Base-by-base conservation (phyloP, 768 basidiomycete genomes). In the Thelephora ganbajun region DNA sequence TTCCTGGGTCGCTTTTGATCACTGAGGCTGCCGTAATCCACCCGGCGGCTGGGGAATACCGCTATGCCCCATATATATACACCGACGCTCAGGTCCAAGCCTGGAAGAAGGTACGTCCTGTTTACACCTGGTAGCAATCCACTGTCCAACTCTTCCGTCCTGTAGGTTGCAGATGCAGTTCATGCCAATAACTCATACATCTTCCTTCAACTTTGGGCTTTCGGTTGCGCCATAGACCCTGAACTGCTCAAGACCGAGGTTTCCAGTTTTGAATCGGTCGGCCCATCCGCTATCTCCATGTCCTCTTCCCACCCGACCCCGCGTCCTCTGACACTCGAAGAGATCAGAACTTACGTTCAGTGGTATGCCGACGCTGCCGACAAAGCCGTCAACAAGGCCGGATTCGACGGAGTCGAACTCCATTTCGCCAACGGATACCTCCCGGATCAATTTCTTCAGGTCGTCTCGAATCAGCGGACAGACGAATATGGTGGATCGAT, bases 11-110 rank as follows among this genome's bases (percentile, higher is more conserved):
- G 0, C 60, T 82, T 11, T 59, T 77, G 37, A 69, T 84, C 48
- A 60, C 75, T 1, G 79, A 83, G 59, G 79, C 67, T 0, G 76
- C 77, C 1, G 62, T 70, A 45, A 71, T 83, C 43, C 67, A 72
- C 0, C 57, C 60, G 1, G 54, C 68, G 11, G 76, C 77, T 0
- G 75, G 72, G 2, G 79, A 76, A 1, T 66, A 61, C 36, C 44
- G 48, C 1, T 60, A 75, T 47, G 69, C 72, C 0, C 83, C 83
- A 1, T 83, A 83, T 0, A 74, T 84, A 46, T 84, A 73, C 67
- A 75, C 58, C n/a, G 58, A 70, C 2, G 75, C 71, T 19, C 84
- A 89, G 52, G 69, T 70, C 26, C 50, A 56, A 7, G 68, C 54
- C 0, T 79, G 77, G 78, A 74, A 71, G 53, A 54, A 59, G 53